Evolutionary conservation across 2,329 filamentous ascomycete species (phyloP), one percentile per base, ranked within the genome.

Genomic region (Domatiomyces globalis): DNA sequence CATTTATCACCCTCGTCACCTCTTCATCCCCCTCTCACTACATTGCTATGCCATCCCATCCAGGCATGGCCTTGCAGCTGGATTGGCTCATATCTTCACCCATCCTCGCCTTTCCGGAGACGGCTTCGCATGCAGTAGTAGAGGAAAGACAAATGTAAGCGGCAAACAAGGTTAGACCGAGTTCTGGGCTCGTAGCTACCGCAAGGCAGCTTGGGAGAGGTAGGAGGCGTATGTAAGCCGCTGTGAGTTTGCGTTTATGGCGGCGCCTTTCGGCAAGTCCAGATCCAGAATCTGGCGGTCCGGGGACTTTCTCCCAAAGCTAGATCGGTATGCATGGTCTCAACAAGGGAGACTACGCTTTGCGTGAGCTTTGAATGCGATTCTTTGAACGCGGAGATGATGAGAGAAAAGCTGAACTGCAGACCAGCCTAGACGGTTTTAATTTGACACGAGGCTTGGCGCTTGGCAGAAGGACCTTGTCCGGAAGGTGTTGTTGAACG

Each of bases 241-340:
- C 88, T 70, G 66, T 77, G 68, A 75, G 69, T 66, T 78, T 88
- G 88, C 89, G 94, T 94, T 83, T 95, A 89, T 94, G 90, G 88
- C 89, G 89, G 87, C 87, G 89, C 87, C 86, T 95, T 94, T 94
- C 87, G 87, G 87, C 89, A 79, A 69, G 71, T 66, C 69, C 73
- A 74, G 73, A 68, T 72, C 63, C 52, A 61, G 62, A 65, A 69
- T 73, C 76, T 77, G 78, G 73, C 58, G 83, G 89, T 95, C 90
- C 90, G 90, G 90, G 90, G 90, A 96, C 90, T 96, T 96, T 96
- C 90, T 95, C 90, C 90, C 88, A 92, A 95, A 95, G 89, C 89
- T 67, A 62, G 62, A 58, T 65, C 56, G 59, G 57, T 59, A 46
- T 61, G 60, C 67, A 64, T 63, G 65, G 65, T 79, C 29, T 42